A percentile compares a stretch with the other conserved stretches of the same genome.
These are phyloP conservation scores for Metarhizium robertsii DNA, from an alignment of 2,329 filamentous ascomycete species.

Conservation along the genomic window DNA sequence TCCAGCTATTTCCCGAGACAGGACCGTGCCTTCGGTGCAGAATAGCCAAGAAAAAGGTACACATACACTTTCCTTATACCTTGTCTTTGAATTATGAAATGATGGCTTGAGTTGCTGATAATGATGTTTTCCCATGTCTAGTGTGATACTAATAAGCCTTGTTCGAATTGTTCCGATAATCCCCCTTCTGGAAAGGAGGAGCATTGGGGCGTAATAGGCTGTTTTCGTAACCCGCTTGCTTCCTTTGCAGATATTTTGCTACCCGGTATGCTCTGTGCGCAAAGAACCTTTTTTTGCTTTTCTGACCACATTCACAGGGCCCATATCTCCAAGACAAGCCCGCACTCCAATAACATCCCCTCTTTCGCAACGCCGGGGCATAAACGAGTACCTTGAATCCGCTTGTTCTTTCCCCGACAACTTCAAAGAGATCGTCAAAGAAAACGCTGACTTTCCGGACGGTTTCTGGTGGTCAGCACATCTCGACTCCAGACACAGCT, in stretches of 20 bases:
- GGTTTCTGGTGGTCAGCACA: conserved; percentile 50
- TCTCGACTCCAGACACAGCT: conserved; percentile 22
- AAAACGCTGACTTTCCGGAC: conserved; percentile 43
- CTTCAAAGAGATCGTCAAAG: conserved; percentile 30
- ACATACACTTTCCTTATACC: not conserved
- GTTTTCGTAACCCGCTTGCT: conserved; percentile 38
- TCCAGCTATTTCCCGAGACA: conserved; percentile 37
- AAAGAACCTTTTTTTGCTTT: not conserved
- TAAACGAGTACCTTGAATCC: conserved; percentile 43
- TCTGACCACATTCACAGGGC: conserved; percentile 21
- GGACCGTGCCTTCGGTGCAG: conserved; percentile 44
- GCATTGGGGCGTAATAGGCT: conserved; percentile 41
- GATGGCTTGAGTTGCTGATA: not conserved
- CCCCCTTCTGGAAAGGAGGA: conserved; percentile 27
- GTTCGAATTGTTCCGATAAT: conserved; percentile 34
- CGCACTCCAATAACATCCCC: conserved; percentile 43
- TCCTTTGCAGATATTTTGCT: conserved; percentile 40
- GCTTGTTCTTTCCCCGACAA: conserved; percentile 33
- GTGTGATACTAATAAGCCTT: conserved; percentile 44
- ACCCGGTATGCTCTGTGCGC: conserved; percentile 29
- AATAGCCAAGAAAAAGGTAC: conserved; percentile 35
- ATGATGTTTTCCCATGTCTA: conserved; percentile 13
- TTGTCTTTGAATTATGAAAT: not conserved
- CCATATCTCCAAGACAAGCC: conserved; percentile 37
- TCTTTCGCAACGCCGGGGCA: conserved; percentile 35